Evolutionary conservation across 2,329 filamentous ascomycete species (phyloP), one percentile per base, ranked within the genome.

Genomic region (Colletotrichum sansevieriae): DNA sequence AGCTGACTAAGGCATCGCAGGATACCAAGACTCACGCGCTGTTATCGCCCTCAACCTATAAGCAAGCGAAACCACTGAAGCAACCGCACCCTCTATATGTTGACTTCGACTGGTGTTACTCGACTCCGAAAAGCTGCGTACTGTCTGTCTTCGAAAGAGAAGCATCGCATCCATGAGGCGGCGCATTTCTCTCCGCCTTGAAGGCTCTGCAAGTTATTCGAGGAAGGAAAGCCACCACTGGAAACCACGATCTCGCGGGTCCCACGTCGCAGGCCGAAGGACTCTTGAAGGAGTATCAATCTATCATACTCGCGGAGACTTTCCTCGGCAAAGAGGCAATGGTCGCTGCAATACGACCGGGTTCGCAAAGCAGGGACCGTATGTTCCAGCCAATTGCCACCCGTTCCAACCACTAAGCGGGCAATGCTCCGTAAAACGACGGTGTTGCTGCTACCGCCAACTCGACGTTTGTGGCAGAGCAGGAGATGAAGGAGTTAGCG

Each of bases 341-440:
- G 0, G 58, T 51, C 5, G 52, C 58, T 0, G 80, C 87, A 0
- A 85, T 87, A 84, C 83, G 84, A 1, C 84, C 83, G 2, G 79
- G 76, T 0, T 61, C 46, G 0, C 70, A 65, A 0, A 67, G 73
- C 0, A 73, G 76, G 3, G 47, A 11, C 22, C 44, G 54, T 20
- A 83, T 80, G 79, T 75, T 81, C 4, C 72, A 86, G 39, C 82
- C 82, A 0, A 75, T 84, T 0, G 83, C 86, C 10, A 76, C 76
- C 0, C 77, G 83, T 2, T 85, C 83, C 74, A 85, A 85, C 70
- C 84, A 86, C 54, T 70, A 76, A 1, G 75, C 82, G 47, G 82
- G 80, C 2, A 80, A 86, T 15, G 83, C 83, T 4, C 83, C 83
- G 3, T 86, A 85, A 70, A 86, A 83, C 54, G 83, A 83, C 0